Base-by-base conservation (phyloP, 306 rosid genomes). In the Neltuma alba region DNA sequence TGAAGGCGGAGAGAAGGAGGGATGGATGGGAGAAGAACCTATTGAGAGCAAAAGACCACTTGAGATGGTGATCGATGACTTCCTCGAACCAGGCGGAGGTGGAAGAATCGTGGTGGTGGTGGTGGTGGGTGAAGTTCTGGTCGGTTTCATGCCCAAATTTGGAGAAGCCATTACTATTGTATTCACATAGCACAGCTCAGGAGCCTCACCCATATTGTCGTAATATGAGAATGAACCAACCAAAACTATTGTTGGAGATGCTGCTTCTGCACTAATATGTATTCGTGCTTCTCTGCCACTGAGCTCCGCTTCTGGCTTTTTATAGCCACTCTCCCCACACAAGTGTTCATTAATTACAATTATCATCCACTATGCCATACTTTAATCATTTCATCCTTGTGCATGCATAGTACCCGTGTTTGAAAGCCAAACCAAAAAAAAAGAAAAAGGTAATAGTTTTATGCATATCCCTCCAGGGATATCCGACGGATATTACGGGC, bases 1-100 rank as follows among this genome's bases (percentile, higher is more conserved):
- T 16, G 31, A 25, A 57, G 58, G 7, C 8, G 21, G 2, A 52
- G 27, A 52, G 11, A 55, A 21, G 27, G 27, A 55, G 15, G 14
- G 63, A 23, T n/a, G 34, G 45, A 33, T 33, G 36, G 74, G 2
- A 36, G 8, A 11, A 66, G 2, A 58, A 87, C 97, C 99, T 85
- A 30, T 95, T 95, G 66, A 95, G 86, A 70, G 95, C 92, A 67
- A 90, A 95, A 10, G 99, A 95, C 98, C 99, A 95, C 82, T 89
- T 92, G 73, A 92, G 97, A 74, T 95, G 91, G 28, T 91, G 89
- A 48, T 95, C 98, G 38, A 95, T 92, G 69, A 89, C 74, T 88
- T 95, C 99, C 77, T 95, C 98, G 58, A 85, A 95, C 98, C 99
- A 95, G 44, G 4, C 2, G 36, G 79, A 95, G 45, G 79, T 11